Base-by-base conservation (phyloP, 2,329 filamentous ascomycete species). In the Ilyonectria sp. region DNA sequence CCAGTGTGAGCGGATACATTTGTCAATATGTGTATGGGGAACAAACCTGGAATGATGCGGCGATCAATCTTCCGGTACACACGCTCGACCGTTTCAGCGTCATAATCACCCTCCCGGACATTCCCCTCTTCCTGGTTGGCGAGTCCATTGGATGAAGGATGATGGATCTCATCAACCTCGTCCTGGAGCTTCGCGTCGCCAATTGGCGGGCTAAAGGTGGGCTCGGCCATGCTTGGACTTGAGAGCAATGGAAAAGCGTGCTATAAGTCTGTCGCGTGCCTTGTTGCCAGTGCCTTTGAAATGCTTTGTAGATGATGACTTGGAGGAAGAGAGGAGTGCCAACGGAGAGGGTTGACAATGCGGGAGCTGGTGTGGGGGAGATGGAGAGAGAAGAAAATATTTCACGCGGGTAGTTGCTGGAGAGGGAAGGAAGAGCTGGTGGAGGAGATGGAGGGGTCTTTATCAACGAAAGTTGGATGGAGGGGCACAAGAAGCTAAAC, bases 61-160 rank as follows among this genome's bases (percentile, higher is more conserved):
- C 80, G 77, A 76, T 90, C 88, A 54, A 90, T 83, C 76, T 89
- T 89, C 71, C 82, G 80, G 79, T 90, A 90, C 47, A 90, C 86
- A 46, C 81, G 79, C 76, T 90, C 88, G 49, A 89, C 82, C 46
- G 83, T 84, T 74, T 85, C 85, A 35, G 84, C 75, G 65, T 85
- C 83, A 66, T 87, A 89, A 68, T 86, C 75, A 70, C 74, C 76
- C 76, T 76, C 75, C 66, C 74, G 76, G 66, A 69, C 70, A 76
- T 74, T 69, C 69, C 75, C 76, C 74, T 77, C 77, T 71, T 77
- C 75, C 69, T 78, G 74, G 60, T 74, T 76, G 58, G 63, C 71
- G 56, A 76, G 69, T 63, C 61, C 65, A 65, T 71, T 58, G 13
- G 75, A 65, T 11, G 70, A 59, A 37, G 68, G 26, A n/a, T 58